Base-by-base conservation (phyloP, 2,329 filamentous ascomycete genomes). In the Leptographium wingfieldii region DNA sequence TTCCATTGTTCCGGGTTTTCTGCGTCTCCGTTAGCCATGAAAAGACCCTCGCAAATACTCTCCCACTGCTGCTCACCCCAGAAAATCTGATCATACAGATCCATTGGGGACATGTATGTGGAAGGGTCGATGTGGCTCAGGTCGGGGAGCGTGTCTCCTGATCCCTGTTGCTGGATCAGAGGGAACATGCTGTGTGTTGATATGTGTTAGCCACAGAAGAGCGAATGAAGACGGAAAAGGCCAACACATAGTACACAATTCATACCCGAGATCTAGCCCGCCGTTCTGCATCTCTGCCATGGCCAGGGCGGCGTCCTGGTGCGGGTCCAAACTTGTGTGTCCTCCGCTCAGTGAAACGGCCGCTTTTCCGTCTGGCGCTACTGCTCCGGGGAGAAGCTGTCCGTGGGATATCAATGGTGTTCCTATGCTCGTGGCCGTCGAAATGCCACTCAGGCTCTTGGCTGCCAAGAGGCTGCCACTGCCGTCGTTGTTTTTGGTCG, bases 51-150 rank as follows among this genome's bases (percentile, higher is more conserved):
- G 40, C 14, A 19, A 11, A 11, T 16, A 3, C 14, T 40, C 14
- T 19, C 5, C 40, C 14, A 3, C 40, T 19, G 12, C n/a, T 29
- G 52, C 80, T 69, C 71, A 85, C 82, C 83, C 77, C 82, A 85
- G 73, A 85, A 86, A 54, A 86, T 86, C 4, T 82, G 84, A 66
- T 86, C 82, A 67, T 85, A 86, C 0, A 86, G 71, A 62, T 86
- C 83, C 81, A 86, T 83, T 0, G 83, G 83, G 46, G 83, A 83
- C 76, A 86, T 82, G 64, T 82, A 80, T 40, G 81, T 73, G 3
- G 78, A 74, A 19, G 80, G 80, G 62, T 85, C 83, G 12, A 81
- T 71, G 43, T 73, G 69, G 56, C 72, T 69, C 56, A 83, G 70
- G 54, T 77, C 77, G 7, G 78, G 70, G 68, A 56, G 22, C 27